Evolutionary conservation across 352 stramenopile genomes (phyloP), one percentile per base, ranked within the genome.

Genomic region (Phytopythium litorale): DNA sequence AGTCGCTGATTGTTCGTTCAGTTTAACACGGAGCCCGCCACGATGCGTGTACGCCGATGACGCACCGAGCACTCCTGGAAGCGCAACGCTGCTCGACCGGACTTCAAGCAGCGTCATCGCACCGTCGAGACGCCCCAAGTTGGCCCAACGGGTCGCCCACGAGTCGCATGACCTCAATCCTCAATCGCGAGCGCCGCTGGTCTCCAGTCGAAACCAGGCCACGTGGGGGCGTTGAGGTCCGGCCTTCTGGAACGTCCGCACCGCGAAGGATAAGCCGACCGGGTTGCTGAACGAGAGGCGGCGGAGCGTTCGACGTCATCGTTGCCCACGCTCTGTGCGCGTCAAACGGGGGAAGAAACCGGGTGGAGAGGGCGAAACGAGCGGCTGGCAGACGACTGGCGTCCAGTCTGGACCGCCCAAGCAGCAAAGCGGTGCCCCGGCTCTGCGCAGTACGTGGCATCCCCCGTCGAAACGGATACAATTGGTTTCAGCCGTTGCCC

Each of bases 11-110:
- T 33, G 33, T 28, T 28, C 25, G 25, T 28, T 32, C 5, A 32
- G 28, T 57, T 57, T 45, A 57, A 37, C 53, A 49, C 37, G 25
- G 23, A 43, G n/a, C 4, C 28, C 23, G 25, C 54, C 7, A 28
- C 23, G 48, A 56, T 77, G 67, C 64, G 70, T 75, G 63, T 75
- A 67, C 60, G 56, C 28, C 40, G 70, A 77, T 77, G 61, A 66
- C 70, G 46, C 45, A 13, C 45, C 56, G 23, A 40, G 19, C 46
- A 56, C 28, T n/a, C 43, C 32, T n/a, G 49, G 64, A 75, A 77
- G 58, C 64, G 70, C 67, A 75, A 76, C 38, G n/a, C 45, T 8
- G 45, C 45, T 30, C 4, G 19, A 9, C 46, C 5, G 2, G 23
- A 53, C 46, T 53, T 53, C 46, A 53, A 53, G 46, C 46, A 1